Base-by-base conservation (phyloP, 768 basidiomycete species). In the Cystobasidiopsis lactophilus region DNA sequence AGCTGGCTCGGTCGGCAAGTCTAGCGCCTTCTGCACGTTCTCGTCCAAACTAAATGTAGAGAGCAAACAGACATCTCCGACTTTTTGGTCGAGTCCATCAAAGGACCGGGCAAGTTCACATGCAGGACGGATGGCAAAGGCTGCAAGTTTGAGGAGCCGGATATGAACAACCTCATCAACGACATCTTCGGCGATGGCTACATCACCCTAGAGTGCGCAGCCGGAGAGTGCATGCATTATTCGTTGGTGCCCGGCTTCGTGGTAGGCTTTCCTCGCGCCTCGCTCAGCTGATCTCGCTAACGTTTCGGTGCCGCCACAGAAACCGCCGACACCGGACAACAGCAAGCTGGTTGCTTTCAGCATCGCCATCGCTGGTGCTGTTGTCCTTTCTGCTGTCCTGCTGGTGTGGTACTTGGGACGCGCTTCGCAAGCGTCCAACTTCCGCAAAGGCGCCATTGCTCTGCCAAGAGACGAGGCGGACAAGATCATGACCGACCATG, bases 111-210 rank as follows among this genome's bases (percentile, higher is more conserved):
- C 0, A 69, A 71, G 10, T 96, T 98, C 66, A 78, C 73, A 57
- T 91, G 91, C 69, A 72, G 64, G 52, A 70, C 70, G 1, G 55
- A 56, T 31, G 80, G 77, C 16, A 66, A 72, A 44, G 82, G 78
- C 7, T 95, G 89, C 68, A 75, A 72, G 56, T 98, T 98, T 61
- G 81, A 89, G 65, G 93, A 98, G 61, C 84, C 85, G 0, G 86
- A 82, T 0, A 96, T 98, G 93, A 93, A 98, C 62, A 73, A 79
- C 30, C 74, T 98, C 50, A 96, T 98, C 67, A 77, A 80, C 62
- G 78, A 80, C 56, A 79, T 98, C 59, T 96, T 98, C 58, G 93
- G 84, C 1, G 93, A 98, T 64, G 72, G 70, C 1, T 82, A 78
- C 63, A 98, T 98, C 63, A 81, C 85, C 2, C 72, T 96, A 49